Base-by-base conservation (phyloP, 306 rosid genomes). In the Castanea mollissima region DNA sequence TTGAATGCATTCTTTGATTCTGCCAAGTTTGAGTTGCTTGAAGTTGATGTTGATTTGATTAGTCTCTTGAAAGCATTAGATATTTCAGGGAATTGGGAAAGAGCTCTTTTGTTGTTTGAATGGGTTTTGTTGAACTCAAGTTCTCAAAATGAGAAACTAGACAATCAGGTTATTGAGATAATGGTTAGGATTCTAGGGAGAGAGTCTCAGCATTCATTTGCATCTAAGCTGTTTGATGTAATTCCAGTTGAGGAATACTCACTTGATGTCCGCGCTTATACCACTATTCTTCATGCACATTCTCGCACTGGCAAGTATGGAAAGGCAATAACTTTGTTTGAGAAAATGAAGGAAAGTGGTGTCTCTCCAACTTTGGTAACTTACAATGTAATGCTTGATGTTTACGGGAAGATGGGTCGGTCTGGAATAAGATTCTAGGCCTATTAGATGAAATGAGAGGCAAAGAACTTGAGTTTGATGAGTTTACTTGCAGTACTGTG, bases 381-480 rank as follows among this genome's bases (percentile, higher is more conserved):
- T 76, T 96, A 90, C 85, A 96, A 93, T 80, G 96, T 96, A 67
- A 90, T 96, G 94, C 98, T 96, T 75, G 94, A 90, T 85, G 98
- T 96, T 76, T 93, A 89, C 75, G 99, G 99, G 70, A 96, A 89
- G 84, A 96, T 90, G 99, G 99, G 99, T 74, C 90, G 96, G 21
- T 93, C 98, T 96, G 99, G 99, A 63, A 71, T 78, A 83, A 77
- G 20, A 89, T 96, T 74, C 83, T 93, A 74, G 90, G 76, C 31
- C 88, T 96, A 15, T 83, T 96, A 94, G 94, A 88, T 86, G 97
- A 93, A 84, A 93, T 96, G 85, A 90, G 80, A 55, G 75, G 81
- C 56, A 84, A 83, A 78, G 91, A 96, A 34, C 89, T 93, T 34
- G 83, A 89, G 74, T 91, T 87, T 64, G 99, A 96, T 84, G 99